Base-by-base conservation (phyloP, 2,329 filamentous ascomycete species). In the Knoxdaviesia proteae region DNA sequence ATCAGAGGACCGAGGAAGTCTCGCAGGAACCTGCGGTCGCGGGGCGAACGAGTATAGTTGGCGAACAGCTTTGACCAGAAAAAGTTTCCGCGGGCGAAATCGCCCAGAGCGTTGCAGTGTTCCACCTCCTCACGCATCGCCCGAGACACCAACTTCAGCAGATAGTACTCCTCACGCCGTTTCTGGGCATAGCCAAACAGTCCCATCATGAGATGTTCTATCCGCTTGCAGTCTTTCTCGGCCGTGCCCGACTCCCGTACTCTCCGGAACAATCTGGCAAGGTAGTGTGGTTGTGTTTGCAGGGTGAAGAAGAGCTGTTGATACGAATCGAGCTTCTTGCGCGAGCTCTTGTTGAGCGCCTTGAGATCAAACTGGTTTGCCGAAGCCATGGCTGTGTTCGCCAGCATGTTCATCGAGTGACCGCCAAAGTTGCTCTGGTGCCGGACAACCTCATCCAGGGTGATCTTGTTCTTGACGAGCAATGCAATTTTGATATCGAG, bases 381-480 rank as follows among this genome's bases (percentile, higher is more conserved):
- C 2, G 84, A 93, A 2, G 80, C 74, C 47, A 94, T 87, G 41
- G 87, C 77, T n/a, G 76, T 80, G 60, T 90, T 94, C 45, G 83
- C 82, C 40, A 98, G 67, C 32, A 96, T 70, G 46, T 75, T 82
- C 48, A 86, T 80, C 29, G 87, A 78, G 53, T 90, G 81, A 2
- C 88, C 87, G 44, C 90, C 90, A 53, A 90, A 94, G 57, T 94
- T 92, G 63, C 81, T 88, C 55, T 98, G 90, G 56, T 96, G 90
- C 52, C 86, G 84, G 44, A 98, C 83, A 32, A 98, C 90, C 61
- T 98, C 92, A 54, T 98, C 90, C 4, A 98, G 69, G 0, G 90
- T 96, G 54, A 98, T 98, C 61, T 98, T 98, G 71, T 98, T 98
- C 69, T 96, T 96, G 53, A 98, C 90, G 11, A 98, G 69, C 3